Percentiles rank a stretch among this genome's conserved stretches.
phyloP scores from a whole-genome alignment of 768 basidiomycete species.

The Lanmaoa rubissima region DNA sequence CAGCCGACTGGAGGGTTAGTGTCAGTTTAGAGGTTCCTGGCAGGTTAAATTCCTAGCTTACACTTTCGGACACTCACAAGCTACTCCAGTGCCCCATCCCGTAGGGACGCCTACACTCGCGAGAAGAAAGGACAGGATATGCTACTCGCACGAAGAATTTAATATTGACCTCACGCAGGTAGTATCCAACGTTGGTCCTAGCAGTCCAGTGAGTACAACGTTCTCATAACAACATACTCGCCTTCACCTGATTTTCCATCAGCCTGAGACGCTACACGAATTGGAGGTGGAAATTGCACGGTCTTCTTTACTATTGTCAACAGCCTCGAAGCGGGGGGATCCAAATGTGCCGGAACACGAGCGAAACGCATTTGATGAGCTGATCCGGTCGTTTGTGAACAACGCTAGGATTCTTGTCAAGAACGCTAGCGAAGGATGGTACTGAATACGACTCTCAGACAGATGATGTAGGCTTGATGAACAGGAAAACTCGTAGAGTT shows the following conservation, averaged over 20 bases:
- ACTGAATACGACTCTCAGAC: slow-evolving; percentile 4
- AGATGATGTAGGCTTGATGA: neutral
- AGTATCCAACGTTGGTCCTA: slow-evolving; percentile 48
- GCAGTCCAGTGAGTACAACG: slow-evolving; percentile 45
- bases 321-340: slow-evolving; percentile 68
- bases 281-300: slow-evolving; percentile 87
- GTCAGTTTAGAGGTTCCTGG: slow-evolving; percentile 90
- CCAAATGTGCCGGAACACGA: slow-evolving; percentile 59
- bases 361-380: slow-evolving; percentile 80
- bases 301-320: slow-evolving; percentile 64
- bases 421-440: slow-evolving; percentile 62
- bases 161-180: slow-evolving; percentile 94
- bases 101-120: slow-evolving; percentile 57
- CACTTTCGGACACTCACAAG: neutral
- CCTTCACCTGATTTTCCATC: slow-evolving; percentile 3
- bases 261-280: slow-evolving; percentile 75
- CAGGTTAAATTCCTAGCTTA: slow-evolving; percentile 37
- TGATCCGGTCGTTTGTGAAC: slow-evolving; percentile 90
- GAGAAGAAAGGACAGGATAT: slow-evolving; percentile 85
- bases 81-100: slow-evolving; percentile 61
- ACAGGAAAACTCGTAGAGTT: neutral
- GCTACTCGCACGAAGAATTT: slow-evolving; percentile 93
- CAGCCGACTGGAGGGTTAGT: slow-evolving; percentile 90
- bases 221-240: neutral
- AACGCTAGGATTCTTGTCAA: slow-evolving; percentile 86